Evolutionary conservation across 2,329 filamentous ascomycete species (phyloP).

Genomic region (Talaromyces sp.): DNA sequence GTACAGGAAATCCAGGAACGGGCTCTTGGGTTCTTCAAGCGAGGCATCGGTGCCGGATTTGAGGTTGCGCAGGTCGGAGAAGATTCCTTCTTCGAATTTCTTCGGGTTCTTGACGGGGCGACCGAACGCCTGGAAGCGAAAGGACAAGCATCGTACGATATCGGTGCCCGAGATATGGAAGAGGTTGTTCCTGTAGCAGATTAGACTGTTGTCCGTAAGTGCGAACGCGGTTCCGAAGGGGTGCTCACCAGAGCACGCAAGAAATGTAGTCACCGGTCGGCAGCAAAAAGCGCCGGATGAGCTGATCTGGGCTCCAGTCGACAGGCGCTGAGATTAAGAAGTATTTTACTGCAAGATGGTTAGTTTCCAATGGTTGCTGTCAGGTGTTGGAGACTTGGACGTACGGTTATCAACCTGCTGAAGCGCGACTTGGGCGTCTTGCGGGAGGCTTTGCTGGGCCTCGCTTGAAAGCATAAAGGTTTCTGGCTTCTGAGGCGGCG

Average conservation of each 20-base stretch:
- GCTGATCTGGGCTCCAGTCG: conserved; percentile 94
- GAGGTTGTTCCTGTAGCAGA: conserved; percentile 72
- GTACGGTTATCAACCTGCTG: conserved; percentile 97
- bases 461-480: conserved; percentile 98
- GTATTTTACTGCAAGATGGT: conserved; percentile 72
- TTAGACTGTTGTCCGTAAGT: conserved; percentile 4
- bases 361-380: conserved; percentile 10
- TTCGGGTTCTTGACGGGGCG: conserved; percentile 99
- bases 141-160: conserved; percentile 95
- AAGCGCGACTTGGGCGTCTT: conserved; percentile 92
- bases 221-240: neutral
- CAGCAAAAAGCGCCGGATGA: conserved; percentile 89
- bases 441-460: conserved; percentile 90
- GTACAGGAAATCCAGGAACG: conserved; percentile 97
- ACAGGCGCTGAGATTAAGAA: conserved; percentile 98
- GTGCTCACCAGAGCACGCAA: conserved; percentile 77
- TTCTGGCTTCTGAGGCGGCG: conserved; percentile 90
- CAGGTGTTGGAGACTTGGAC: conserved; percentile 30
- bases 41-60: conserved; percentile 98
- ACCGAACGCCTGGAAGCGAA: conserved; percentile 97
- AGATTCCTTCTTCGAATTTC: conserved; percentile 99
- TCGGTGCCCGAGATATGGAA: conserved; percentile 99
- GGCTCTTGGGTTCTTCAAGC: conserved; percentile 96
- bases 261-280: conserved; percentile 98
- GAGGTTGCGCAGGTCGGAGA: conserved; percentile 94